Evolutionary conservation across 169 alveolate species (phyloP), one percentile per base, ranked within the genome.

Genomic region (Fabrea salina): DNA sequence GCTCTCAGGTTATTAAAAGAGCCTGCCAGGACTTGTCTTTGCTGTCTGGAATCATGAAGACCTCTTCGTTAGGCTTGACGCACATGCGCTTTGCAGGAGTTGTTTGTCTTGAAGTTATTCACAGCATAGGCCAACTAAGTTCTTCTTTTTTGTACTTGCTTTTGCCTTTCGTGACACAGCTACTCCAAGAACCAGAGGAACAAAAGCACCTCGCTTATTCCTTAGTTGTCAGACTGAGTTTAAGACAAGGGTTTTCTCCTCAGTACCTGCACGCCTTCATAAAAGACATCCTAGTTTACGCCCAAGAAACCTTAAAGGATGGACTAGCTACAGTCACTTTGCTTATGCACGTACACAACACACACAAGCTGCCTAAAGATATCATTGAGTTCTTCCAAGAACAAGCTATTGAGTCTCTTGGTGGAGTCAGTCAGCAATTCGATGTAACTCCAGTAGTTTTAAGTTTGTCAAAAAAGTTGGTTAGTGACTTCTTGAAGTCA

Each of bases 31-130:
- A 68, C n/a, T 30, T 44, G 30, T 19, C 25, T 8, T 37, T 68
- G 30, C 39, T 68, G 25, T 16, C 19, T 13, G 61, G 19, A 25
- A 68, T 68, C 0, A 19, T 68, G 19, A 37, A 44, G 30, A 43
- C 13, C 8, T 25, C 67, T 16, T 11, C n/a, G 25, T 11, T 43
- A 0, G n/a, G 50, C 13, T 25, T 41, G 67, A 43, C 44, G 1
- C 78, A 68, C 4, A 19, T 40, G 66, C 40, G 41, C 19, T 68
- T 68, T 27, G 78, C 66, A 1, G 78, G 27, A 13, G 78, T 43
- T 40, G 32, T 68, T 1, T 43, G 25, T 22, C 11, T 68, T 8
- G 78, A 68, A 40, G 66, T 44, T 0, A 44, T 68, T 47, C 37
- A 68, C n/a, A 43, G 7, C n/a, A 13, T 47, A 8, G 32, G 57